These are phyloP conservation scores for Stachybotrys echinatus DNA, from an alignment of 2,329 filamentous ascomycete genomes.

Conservation along the genomic window DNA sequence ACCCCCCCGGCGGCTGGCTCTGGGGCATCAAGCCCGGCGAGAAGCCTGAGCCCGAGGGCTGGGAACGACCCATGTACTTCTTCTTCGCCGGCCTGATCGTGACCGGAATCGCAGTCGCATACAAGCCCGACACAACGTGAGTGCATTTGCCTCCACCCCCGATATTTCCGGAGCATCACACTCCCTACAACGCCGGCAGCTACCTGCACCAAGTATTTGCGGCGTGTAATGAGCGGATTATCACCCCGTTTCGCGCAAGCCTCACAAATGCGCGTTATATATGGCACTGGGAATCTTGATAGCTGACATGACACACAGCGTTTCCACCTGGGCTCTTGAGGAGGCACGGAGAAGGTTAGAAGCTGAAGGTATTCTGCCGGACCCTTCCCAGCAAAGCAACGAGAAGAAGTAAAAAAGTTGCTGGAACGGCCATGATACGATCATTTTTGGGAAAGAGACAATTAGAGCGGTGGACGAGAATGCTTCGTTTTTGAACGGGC, in stretches of 20 bases:
- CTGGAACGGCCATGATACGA: constrained; percentile 2
- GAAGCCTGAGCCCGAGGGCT: constrained; percentile 93
- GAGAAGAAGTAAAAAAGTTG: constrained; percentile 46
- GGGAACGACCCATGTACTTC: constrained; percentile 83
- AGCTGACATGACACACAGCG: constrained; percentile 48
- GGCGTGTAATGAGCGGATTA: too few species aligned
- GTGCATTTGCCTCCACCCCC: constrained; percentile 44
- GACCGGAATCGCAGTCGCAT: constrained; percentile 77
- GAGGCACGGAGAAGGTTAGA: constrained; percentile 94
- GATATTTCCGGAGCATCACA: too few species aligned
- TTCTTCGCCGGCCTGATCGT: constrained; percentile 75
- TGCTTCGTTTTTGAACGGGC: constrained; percentile 7
- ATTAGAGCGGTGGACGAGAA: constrained; percentile 4
- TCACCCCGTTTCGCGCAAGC: too few species aligned
- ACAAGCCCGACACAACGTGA: constrained; percentile 98
- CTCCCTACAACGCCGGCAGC: too few species aligned
- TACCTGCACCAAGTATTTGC: too few species aligned
- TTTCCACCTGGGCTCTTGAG: constrained; percentile 98
- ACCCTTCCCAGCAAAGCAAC: constrained; percentile 51
- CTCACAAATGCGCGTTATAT: too few species aligned
- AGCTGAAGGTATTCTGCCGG: constrained; percentile 86
- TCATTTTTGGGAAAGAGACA: neutral
- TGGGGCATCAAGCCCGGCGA: constrained; percentile 92
- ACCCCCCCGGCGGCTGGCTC: constrained; percentile 86
- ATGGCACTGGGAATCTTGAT: too few species aligned